Evolutionary conservation across 2,329 filamentous ascomycete genomes (phyloP).

Genomic region (Sphaerulina vaccinii): DNA sequence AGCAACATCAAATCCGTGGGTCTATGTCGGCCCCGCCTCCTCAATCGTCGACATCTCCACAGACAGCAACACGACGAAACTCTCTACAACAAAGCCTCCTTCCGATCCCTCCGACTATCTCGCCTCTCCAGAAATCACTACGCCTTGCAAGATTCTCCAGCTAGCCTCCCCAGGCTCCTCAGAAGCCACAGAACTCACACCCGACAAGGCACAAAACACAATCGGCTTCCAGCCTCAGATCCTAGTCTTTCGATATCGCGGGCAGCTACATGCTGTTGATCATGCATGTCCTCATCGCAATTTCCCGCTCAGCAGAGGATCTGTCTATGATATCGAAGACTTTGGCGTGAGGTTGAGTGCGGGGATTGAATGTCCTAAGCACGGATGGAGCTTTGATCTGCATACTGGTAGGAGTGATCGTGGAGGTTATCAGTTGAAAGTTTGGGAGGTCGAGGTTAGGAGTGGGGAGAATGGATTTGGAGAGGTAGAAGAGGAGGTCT

Average conservation of each 20-base stretch:
- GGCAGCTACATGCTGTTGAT: constrained; percentile 65
- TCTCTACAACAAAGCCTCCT: constrained; percentile 39
- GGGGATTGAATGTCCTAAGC: constrained; percentile 66
- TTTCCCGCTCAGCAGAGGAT: constrained; percentile 63
- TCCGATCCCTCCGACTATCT: constrained; percentile 10
- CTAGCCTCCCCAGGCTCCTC: constrained; percentile 15
- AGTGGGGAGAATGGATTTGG: constrained; percentile 21
- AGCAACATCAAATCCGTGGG: constrained; percentile 44
- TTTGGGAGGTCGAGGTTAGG: constrained; percentile 63
- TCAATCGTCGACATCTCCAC: constrained; percentile 55
- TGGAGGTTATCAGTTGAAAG: constrained; percentile 59
- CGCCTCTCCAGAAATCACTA: background rate
- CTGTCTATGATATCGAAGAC: constrained; percentile 69
- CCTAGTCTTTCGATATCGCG: constrained; percentile 63
- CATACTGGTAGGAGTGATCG: constrained; percentile 63
- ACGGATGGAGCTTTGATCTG: constrained; percentile 70
- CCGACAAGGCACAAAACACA: constrained; percentile 37
- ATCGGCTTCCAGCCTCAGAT: constrained; percentile 55
- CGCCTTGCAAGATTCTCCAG: constrained; percentile 58
- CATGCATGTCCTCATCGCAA: constrained; percentile 71
- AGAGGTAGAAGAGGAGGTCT: constrained; percentile 27
- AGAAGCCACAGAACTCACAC: constrained; percentile 41
- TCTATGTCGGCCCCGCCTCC: constrained; percentile 55
- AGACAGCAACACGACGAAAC: constrained; percentile 37
- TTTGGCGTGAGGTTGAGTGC: constrained; percentile 64